A percentile compares a stretch with the other conserved stretches of the same genome.
phyloP scores from a whole-genome alignment of 2,329 filamentous ascomycete species.

The Teratosphaeriaceae sp. region DNA sequence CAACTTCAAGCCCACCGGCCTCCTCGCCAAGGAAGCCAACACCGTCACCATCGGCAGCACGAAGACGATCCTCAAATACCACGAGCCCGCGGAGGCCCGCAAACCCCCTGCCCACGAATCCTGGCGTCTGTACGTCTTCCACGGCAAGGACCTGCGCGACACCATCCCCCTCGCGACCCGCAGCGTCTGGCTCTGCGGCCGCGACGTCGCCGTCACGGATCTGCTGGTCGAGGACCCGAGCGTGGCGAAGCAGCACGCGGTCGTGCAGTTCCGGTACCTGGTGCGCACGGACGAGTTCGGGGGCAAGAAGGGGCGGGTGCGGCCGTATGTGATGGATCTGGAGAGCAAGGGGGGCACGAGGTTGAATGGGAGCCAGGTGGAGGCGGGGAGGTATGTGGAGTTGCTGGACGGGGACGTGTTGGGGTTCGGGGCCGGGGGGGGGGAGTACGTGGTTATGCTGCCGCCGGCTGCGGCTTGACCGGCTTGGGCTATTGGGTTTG shows the following conservation, averaged over 20 bases:
- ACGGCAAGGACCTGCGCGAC: conserved; percentile 67
- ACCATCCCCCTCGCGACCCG: conserved; percentile 69
- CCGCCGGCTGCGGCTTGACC: too few species aligned
- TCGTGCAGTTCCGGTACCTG: conserved; percentile 83
- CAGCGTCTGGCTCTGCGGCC: conserved; percentile 86
- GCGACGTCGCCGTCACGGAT: conserved; percentile 75
- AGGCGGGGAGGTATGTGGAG: conserved; percentile 75
- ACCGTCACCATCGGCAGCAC: conserved; percentile 69
- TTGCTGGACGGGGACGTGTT: conserved; percentile 83
- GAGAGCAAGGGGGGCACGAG: conserved; percentile 88
- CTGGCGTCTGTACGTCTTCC: conserved; percentile 94
- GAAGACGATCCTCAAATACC: conserved; percentile 82
- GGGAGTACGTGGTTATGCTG: conserved; percentile 96
- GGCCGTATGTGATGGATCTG: conserved; percentile 85
- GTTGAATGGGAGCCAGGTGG: conserved; percentile 69
- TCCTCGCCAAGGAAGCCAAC: conserved; percentile 84
- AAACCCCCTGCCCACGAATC: conserved; percentile 71
- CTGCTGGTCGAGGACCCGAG: conserved; percentile 82
- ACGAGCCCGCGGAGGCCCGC: conserved; percentile 87
- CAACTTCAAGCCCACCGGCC: conserved; percentile 74
- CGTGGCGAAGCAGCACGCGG: conserved; percentile 91
- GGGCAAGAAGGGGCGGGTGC: conserved; percentile 64
- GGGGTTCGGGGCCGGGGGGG: conserved; percentile 76
- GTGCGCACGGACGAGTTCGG: conserved; percentile 82
- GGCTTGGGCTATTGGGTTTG: too few species aligned